These are phyloP conservation scores for Colletotrichum tamarilloi DNA, from an alignment of 2,329 filamentous ascomycete genomes.

Conservation along the genomic window DNA sequence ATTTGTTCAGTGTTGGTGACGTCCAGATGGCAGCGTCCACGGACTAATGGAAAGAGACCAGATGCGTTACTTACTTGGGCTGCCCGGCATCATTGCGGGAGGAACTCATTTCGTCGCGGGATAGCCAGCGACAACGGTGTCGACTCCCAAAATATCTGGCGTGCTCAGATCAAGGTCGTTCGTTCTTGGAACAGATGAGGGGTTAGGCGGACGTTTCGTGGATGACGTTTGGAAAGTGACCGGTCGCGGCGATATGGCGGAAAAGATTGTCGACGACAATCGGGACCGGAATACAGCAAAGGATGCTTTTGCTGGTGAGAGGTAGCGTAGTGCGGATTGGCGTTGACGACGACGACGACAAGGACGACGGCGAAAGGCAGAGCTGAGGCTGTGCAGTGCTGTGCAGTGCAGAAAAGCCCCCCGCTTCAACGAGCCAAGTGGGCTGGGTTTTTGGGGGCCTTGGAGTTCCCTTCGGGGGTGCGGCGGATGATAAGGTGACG, in stretches of 20 bases:
- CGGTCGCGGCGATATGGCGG: conserved; percentile 13
- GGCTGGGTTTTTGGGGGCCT: conserved; percentile 36
- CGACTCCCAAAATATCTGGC: conserved; percentile 30
- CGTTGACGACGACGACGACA: conserved; percentile 36
- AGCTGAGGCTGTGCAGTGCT: conserved; percentile 38
- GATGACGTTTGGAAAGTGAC: conserved; percentile 18
- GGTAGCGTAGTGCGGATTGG: conserved; percentile 23
- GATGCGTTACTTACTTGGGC: conserved; percentile 45
- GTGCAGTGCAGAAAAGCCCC: conserved; percentile 32
- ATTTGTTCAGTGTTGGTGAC: not conserved
- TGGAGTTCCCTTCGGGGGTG: conserved; percentile 23
- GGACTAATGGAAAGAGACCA: not conserved
- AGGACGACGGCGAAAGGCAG: conserved; percentile 30
- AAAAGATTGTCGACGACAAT: conserved; percentile 5
- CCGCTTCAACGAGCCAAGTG: conserved; percentile 37
- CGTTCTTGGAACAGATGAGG: conserved; percentile 30
- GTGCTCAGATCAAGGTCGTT: conserved; percentile 22
- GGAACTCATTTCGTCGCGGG: conserved; percentile 37
- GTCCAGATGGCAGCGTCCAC: not conserved
- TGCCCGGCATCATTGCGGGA: conserved; percentile 50
- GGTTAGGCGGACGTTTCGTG: conserved; percentile 10
- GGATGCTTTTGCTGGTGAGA: conserved; percentile 16
- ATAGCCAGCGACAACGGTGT: conserved; percentile 34
- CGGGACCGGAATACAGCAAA: conserved; percentile 13
- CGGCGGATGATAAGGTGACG: conserved; percentile 36